Evolutionary conservation across 192 early-diverging fungal species (phyloP).

Genomic region (Umbelopsis vinacea): DNA sequence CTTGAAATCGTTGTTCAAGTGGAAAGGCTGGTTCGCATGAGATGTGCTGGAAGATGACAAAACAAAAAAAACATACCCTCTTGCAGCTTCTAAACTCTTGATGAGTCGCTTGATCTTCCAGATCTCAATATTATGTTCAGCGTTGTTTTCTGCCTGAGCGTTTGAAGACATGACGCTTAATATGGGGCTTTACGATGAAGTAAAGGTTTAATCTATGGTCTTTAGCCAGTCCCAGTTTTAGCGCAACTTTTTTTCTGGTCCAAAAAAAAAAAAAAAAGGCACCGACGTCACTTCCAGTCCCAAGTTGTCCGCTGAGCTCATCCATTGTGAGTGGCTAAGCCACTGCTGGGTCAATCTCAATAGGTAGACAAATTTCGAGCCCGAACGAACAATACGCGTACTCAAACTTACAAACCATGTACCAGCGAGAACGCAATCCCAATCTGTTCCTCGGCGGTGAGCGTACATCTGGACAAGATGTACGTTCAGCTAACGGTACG

Average conservation of each 20-base stretch:
- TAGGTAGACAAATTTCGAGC: constrained; percentile 13
- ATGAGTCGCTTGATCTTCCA: constrained; percentile 99
- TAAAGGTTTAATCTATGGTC: constrained; percentile 8
- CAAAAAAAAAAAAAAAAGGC: constrained; percentile 12
- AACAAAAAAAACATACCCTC: constrained; percentile 72
- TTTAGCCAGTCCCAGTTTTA: constrained; percentile 8
- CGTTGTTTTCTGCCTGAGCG: constrained; percentile 44
- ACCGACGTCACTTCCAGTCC: constrained; percentile 9
- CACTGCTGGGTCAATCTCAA: not conserved
- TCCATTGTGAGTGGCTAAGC: not conserved
- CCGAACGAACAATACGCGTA: constrained; percentile 20
- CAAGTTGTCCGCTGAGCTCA: not conserved
- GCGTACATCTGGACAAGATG: constrained; percentile 88
- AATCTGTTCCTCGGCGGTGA: constrained; percentile 86
- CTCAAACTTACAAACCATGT: constrained; percentile 43
- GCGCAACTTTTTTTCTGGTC: not conserved
- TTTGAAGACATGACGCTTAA: constrained; percentile 21
- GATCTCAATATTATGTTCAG: constrained; percentile 91
- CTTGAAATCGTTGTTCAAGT: no score
- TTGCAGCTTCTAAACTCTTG: constrained; percentile 91
- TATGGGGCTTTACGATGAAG: constrained; percentile 10
- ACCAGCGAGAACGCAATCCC: constrained; percentile 44
- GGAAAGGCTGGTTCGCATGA: not conserved
- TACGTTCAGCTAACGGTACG: constrained; percentile 94
- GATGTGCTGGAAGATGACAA: not conserved